Evolutionary conservation across 2,329 filamentous ascomycete genomes (phyloP).

Genomic region (Verticillium alfalfae): DNA sequence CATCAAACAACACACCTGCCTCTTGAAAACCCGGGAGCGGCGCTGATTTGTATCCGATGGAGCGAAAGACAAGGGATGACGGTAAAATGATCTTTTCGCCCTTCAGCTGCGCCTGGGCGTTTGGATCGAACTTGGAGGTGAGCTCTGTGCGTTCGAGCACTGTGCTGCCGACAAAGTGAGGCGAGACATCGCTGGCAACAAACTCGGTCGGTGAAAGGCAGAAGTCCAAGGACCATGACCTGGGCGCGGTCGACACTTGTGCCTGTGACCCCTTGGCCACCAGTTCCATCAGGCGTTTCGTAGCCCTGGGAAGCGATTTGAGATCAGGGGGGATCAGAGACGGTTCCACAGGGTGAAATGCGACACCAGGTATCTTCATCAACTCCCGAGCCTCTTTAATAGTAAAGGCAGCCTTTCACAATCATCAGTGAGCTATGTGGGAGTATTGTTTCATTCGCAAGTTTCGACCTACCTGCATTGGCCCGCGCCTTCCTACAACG

Average conservation of each 20-base stretch:
- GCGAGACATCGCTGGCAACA: slow-evolving; percentile 36
- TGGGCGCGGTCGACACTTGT: slow-evolving; percentile 41
- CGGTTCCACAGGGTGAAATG: slow-evolving; percentile 63
- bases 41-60: slow-evolving; percentile 88
- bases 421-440: neutral
- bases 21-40: slow-evolving; percentile 69
- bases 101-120: slow-evolving; percentile 41
- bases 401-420: slow-evolving; percentile 77
- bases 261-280: slow-evolving; percentile 67
- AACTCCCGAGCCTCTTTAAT: slow-evolving; percentile 92
- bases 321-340: slow-evolving; percentile 63
- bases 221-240: slow-evolving; percentile 81
- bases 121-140: slow-evolving; percentile 46
- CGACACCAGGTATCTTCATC: slow-evolving; percentile 67
- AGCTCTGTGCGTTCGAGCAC: slow-evolving; percentile 61
- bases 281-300: slow-evolving; percentile 74
- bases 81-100: slow-evolving; percentile 48
- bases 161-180: slow-evolving; percentile 54
- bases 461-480: slow-evolving; percentile 62
- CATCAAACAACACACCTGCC: slow-evolving; percentile 74
- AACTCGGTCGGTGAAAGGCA: slow-evolving; percentile 75
- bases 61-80: slow-evolving; percentile 75
- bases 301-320: slow-evolving; percentile 66
- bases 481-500: slow-evolving; percentile 84
- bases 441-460: neutral